Evolutionary conservation across 2,329 filamentous ascomycete species (phyloP), one percentile per base, ranked within the genome.

Genomic region (Colletotrichum sp.): DNA sequence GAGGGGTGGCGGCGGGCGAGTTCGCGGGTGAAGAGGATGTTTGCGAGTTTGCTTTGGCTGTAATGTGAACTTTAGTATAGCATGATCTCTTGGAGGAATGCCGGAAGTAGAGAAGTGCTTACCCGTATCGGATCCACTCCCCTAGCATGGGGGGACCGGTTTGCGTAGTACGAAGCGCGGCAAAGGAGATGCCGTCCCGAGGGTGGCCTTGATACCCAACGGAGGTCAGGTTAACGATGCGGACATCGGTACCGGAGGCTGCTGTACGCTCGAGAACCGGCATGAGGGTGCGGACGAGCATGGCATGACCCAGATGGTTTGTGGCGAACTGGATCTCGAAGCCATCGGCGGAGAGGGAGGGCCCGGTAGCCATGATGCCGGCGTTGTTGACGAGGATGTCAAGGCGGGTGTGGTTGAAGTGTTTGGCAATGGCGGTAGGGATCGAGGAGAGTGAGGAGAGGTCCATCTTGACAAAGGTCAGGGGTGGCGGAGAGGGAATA

Each of bases 381-480:
- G 81, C 81, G 68, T 80, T 80, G 39, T 77, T 78, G 19, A 81
- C 78, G 9, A 86, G 77, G 32, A 84, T 79, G 73, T 88, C 86
- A 6, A 88, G 80, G n/a, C 88, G 85, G 55, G 85, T 79, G 68
- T 83, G 74, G 32, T 39, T 48, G 82, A 72, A 77, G n/a, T 60
- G 28, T 27, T 27, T n/a, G 3, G 27, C 19, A 8, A 71, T 25
- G 1, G 36, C 71, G 30, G 30, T 5, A 13, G 28, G 66, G 78
- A 91, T 85, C 25, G 87, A 89, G 19, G 83, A 79, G 57, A 91
- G 86, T 1, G 88, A 90, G 1, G 86, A 79, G 16, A 91, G 83
- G 78, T 91, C 89, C 30, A 90, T 85, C 13, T 84, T 80, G 11
- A 91, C 63, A 22, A 84, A 84, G 3, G 81, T 83, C 6, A 79